phyloP scores from a whole-genome alignment of 1,284 basidiomycete species.

The Ceratobasidium theobromae region DNA sequence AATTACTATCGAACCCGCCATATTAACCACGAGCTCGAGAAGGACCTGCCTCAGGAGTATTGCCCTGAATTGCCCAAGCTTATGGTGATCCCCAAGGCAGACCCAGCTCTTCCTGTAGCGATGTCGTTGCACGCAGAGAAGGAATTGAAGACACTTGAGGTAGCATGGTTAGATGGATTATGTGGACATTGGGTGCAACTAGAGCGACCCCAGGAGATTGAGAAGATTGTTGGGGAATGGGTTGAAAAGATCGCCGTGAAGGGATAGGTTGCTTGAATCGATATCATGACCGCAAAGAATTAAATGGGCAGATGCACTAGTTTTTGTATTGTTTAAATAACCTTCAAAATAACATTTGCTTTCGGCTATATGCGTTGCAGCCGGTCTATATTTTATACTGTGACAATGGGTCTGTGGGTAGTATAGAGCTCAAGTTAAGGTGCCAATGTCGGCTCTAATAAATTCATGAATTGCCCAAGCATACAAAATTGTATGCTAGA shows the following conservation, averaged over 20 bases:
- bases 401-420: too few relatives aligned
- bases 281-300: too few relatives aligned
- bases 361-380: too few relatives aligned
- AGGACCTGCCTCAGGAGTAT: constrained; percentile 15
- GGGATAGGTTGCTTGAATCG: neutral
- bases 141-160: constrained; percentile 5
- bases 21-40: constrained; percentile 16
- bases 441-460: too few relatives aligned
- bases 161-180: constrained; percentile 13
- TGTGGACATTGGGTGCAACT: constrained; percentile 29
- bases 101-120: constrained; percentile 2
- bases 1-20: constrained; percentile 24
- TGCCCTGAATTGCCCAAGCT: constrained; percentile 26
- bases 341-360: too few relatives aligned
- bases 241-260: constrained; percentile 7
- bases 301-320: too few relatives aligned
- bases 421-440: too few relatives aligned
- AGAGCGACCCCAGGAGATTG: constrained; percentile 13
- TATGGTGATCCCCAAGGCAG: constrained; percentile 5
- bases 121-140: neutral
- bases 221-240: constrained; percentile 29
- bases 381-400: too few relatives aligned
- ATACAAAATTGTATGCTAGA: too few relatives aligned
- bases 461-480: too few relatives aligned
- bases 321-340: too few relatives aligned